Percentiles rank a stretch among this genome's conserved stretches.
These are phyloP conservation scores for Neurospora sp. DNA, from an alignment of 495 filamentous ascomycete species.

Conservation along the genomic window DNA sequence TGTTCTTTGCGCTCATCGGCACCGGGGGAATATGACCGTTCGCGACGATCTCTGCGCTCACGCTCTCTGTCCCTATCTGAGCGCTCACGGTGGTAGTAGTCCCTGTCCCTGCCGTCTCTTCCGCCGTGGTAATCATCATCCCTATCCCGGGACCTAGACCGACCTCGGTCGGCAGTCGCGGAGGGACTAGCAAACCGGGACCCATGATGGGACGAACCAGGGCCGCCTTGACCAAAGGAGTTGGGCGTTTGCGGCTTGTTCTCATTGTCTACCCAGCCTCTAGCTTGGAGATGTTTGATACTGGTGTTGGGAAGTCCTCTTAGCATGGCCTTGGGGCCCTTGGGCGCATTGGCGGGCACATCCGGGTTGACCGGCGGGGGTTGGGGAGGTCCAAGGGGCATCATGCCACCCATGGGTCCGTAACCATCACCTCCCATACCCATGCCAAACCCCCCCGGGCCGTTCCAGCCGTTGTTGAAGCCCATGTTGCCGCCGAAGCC, in stretches of 20 bases:
- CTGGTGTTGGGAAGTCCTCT: slow-evolving; percentile 73
- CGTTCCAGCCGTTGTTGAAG: not conserved
- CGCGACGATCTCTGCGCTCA: slow-evolving; percentile 14
- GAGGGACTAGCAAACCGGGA: not conserved
- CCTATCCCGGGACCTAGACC: slow-evolving; percentile 9
- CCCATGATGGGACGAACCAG: not conserved
- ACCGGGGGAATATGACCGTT: slow-evolving; percentile 1
- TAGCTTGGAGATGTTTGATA: slow-evolving; percentile 41
- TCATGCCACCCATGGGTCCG: not conserved
- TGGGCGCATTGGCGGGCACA: slow-evolving; percentile 61
- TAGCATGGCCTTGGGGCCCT: slow-evolving; percentile 86
- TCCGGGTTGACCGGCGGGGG: slow-evolving; percentile 23
- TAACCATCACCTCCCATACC: not conserved
- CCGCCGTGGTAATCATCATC: slow-evolving; percentile 14
- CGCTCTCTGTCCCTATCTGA: slow-evolving; percentile 22
- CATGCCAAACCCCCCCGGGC: not conserved
- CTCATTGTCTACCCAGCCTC: slow-evolving; percentile 33
- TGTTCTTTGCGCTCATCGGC: slow-evolving; percentile 39
- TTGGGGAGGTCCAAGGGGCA: slow-evolving; percentile 2
- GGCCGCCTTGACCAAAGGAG: not conserved
- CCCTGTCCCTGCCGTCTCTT: slow-evolving; percentile 16
- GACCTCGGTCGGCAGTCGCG: not conserved
- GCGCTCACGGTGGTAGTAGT: slow-evolving; percentile 12
- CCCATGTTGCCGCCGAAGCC: not conserved
- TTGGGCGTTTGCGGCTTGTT: slow-evolving; percentile 25